Percentiles rank a stretch among this genome's conserved stretches.
Evolutionary conservation across 345 rosid genomes (phyloP).

Genomic region (Citrus hindsii): DNA sequence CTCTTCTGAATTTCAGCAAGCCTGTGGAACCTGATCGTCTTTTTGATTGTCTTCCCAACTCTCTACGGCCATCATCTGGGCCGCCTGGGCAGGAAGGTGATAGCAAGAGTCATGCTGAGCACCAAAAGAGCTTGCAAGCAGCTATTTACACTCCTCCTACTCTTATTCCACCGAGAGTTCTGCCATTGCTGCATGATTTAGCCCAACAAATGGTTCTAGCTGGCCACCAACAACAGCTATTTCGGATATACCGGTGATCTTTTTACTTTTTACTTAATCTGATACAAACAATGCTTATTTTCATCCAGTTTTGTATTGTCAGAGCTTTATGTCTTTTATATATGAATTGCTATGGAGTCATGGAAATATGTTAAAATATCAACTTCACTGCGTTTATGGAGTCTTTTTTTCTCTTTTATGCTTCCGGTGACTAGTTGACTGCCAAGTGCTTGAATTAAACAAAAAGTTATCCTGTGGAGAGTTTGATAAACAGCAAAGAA

Average conservation of each 20-base stretch:
- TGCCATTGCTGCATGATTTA: slow-evolving; percentile 77
- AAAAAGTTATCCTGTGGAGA: neutral
- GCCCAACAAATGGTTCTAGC: slow-evolving; percentile 85
- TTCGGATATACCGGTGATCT: slow-evolving; percentile 67
- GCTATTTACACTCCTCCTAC: slow-evolving; percentile 67
- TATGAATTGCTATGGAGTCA: neutral
- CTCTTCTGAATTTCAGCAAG: slow-evolving; percentile 54
- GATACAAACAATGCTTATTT: neutral
- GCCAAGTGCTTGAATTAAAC: neutral
- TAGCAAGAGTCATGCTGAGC: slow-evolving; percentile 42
- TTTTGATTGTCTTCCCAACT: slow-evolving; percentile 78
- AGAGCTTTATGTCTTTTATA: neutral
- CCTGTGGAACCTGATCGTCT: slow-evolving; percentile 92
- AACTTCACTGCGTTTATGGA: neutral
- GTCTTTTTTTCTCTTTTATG: neutral
- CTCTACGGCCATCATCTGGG: slow-evolving; percentile 63
- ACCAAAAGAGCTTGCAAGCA: slow-evolving; percentile 53
- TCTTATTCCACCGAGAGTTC: slow-evolving; percentile 82
- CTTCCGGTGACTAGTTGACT: neutral
- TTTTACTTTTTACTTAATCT: neutral
- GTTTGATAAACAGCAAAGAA: slow-evolving; percentile 3
- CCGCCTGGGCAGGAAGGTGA: slow-evolving; percentile 38
- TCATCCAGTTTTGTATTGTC: neutral
- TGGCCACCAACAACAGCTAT: slow-evolving; percentile 90
- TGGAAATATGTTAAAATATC: neutral